Evolutionary conservation across 2,329 filamentous ascomycete species (phyloP).

Genomic region (Colletotrichum siamense): DNA sequence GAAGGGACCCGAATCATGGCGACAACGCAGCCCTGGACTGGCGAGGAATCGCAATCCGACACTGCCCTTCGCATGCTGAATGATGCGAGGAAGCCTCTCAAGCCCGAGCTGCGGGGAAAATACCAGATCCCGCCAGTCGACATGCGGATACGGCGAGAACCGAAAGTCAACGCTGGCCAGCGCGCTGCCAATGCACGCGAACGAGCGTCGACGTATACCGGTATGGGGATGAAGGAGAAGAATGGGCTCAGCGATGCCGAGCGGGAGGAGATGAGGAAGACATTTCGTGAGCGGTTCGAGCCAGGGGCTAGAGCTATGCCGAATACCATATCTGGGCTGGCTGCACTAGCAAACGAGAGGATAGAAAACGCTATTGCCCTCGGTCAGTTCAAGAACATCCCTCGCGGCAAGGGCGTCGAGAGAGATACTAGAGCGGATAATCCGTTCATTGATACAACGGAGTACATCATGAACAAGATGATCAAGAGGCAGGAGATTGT

Average conservation of each 20-base stretch:
- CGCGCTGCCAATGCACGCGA: conserved; percentile 62
- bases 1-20: conserved; percentile 73
- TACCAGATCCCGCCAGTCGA: conserved; percentile 55
- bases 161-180: conserved; percentile 46
- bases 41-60: conserved; percentile 76
- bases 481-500: conserved; percentile 96
- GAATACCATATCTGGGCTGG: conserved; percentile 77
- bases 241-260: conserved; percentile 72
- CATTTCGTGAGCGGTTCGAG: conserved; percentile 82
- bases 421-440: conserved; percentile 83
- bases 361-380: conserved; percentile 94
- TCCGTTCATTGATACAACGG: conserved; percentile 93
- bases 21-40: conserved; percentile 75
- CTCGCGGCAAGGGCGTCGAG: conserved; percentile 79
- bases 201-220: conserved; percentile 57
- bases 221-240: conserved; percentile 48
- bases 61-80: conserved; percentile 84
- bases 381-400: conserved; percentile 87
- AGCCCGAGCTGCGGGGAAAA: conserved; percentile 51
- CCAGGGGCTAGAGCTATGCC: conserved; percentile 77
- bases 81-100: conserved; percentile 77
- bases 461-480: conserved; percentile 99
- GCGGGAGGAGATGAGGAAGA: conserved; percentile 70
- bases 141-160: conserved; percentile 50
- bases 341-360: conserved; percentile 84